These are phyloP conservation scores for Hericium coralloides DNA, from an alignment of 768 basidiomycete species.

Conservation along the genomic window DNA sequence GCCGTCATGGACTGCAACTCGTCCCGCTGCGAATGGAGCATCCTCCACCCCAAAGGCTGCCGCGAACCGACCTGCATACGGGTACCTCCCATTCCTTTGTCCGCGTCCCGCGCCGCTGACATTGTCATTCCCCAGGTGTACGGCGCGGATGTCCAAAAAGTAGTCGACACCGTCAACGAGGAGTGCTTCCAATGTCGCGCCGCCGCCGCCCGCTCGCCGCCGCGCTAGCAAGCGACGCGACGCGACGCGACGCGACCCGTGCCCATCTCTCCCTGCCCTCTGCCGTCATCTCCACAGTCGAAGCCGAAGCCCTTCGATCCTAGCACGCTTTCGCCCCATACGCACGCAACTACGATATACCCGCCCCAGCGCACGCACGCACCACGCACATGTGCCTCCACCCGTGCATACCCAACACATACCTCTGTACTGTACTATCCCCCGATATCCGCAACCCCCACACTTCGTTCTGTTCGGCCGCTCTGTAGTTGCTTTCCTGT, in stretches of 20 bases:
- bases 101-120: background rate
- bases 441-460: no score
- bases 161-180: constrained; percentile 63
- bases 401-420: background rate
- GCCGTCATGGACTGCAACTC: constrained; percentile 74
- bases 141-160: constrained; percentile 58
- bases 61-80: constrained; percentile 43
- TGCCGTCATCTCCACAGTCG: background rate
- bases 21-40: constrained; percentile 52
- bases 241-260: background rate
- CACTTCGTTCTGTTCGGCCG: no score
- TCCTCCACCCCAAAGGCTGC: constrained; percentile 49
- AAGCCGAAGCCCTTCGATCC: no score
- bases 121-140: constrained; percentile 38
- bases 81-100: constrained; percentile 30
- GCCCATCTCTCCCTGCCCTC: background rate
- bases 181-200: constrained; percentile 63
- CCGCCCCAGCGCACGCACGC: background rate
- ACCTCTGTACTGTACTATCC: no score
- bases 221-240: background rate
- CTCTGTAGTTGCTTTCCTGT: no score
- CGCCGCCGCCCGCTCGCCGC: constrained; percentile 24
- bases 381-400: background rate
- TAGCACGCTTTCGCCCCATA: background rate
- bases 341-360: background rate